phyloP scores from a whole-genome alignment of 345 rosid species.

The Luvunga scandens region DNA sequence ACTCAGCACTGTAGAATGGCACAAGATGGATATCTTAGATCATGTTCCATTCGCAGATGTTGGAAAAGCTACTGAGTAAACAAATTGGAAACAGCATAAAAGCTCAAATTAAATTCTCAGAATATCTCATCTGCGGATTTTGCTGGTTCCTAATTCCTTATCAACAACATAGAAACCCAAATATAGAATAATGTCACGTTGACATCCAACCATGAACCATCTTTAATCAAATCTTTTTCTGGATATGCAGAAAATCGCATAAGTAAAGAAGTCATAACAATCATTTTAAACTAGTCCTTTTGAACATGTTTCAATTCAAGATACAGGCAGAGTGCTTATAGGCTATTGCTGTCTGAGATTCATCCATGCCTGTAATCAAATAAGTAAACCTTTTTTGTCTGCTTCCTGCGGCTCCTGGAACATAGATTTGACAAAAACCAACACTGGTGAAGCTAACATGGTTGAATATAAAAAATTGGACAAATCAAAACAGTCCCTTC shows the following conservation, averaged over 20 bases:
- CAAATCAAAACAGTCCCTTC: neutral
- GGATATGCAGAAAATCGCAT: neutral
- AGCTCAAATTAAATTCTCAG: neutral
- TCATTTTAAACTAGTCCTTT: neutral
- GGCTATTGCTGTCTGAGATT: neutral
- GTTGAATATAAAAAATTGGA: neutral
- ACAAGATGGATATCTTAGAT: neutral
- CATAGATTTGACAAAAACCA: neutral
- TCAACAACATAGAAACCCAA: too few relatives aligned
- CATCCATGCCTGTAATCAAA: neutral
- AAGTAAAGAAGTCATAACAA: neutral
- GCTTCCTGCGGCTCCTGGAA: neutral
- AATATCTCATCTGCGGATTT: neutral
- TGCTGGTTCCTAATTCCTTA: neutral
- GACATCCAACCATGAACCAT: too few relatives aligned
- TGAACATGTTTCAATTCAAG: neutral
- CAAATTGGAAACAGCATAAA: neutral
- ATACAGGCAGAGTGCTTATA: neutral
- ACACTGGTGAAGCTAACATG: neutral
- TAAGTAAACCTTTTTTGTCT: neutral
- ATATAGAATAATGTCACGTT: too few relatives aligned
- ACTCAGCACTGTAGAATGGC: neutral
- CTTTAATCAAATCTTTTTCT: neutral
- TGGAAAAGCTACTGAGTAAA: neutral
- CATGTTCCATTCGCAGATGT: neutral